Base-by-base conservation (phyloP, 2,329 filamentous ascomycete species). In the Talaromyces atroroseus region DNA sequence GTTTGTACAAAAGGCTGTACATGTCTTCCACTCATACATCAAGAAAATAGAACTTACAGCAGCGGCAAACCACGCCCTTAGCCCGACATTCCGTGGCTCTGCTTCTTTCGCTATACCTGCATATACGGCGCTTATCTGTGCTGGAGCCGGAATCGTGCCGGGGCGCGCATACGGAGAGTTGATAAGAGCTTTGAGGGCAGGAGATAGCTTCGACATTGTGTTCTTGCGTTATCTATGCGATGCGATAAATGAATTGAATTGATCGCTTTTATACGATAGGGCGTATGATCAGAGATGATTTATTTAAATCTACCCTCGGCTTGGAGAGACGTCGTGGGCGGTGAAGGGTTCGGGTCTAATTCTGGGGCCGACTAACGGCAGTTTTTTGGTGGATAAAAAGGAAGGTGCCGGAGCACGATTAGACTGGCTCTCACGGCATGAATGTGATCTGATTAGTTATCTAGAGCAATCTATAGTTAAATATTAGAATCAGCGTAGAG, bases 141-240 rank as follows among this genome's bases (percentile, higher is more conserved):
- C 71, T 26, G 88, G 82, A 2, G 88, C 86, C 1, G 85, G 80
- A 2, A 84, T 79, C 1, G 84, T 85, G 50, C 84, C 82, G 0
- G 88, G 85, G 1, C 81, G 79, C 45, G 88, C 83, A 64, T 84
- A 82, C 3, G 86, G 80, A 58, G 86, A 82, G 65, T 87, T 87
- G 74, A 92, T 86, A 61, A 92, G 82, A 48, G 83, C 80, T 74
- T 91, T 92, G 63, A 92, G 79, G 50, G 82, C 74, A 1, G 82
- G 77, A 1, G 87, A 88, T 20, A 92, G 80, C 70, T 89, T 91
- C 6, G 87, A 85, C 87, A 90, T 90, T 63, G 66, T 72, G 46
- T 16, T 3, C 2, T 5, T 36, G 11, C 8, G 20, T 44, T n/a
- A 5, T 51, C 20, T 20, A 6, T 18, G 16, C 20, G n/a, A n/a